Evolutionary conservation across 768 basidiomycete genomes (phyloP), one percentile per base, ranked within the genome.

Genomic region (Chalciporus chontae): DNA sequence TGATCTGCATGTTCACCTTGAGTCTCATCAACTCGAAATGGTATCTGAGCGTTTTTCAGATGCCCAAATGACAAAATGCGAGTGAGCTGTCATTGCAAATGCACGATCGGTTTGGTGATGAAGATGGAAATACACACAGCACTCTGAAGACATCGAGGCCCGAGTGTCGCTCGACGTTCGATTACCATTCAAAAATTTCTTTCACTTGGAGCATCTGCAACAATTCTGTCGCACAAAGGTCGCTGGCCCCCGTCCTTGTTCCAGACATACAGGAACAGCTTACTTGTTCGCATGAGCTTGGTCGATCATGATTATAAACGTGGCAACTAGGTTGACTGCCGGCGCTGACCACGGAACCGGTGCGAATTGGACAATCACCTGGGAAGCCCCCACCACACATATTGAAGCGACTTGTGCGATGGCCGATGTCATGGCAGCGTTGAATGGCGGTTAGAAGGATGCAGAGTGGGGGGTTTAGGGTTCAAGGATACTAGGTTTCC

Each of bases 221-320:
- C 7, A 79, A 57, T 31, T 74, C 57, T 26, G 63, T 60, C 48
- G 80, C 74, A 1, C 67, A 63, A n/a, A 6, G 77, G 78, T 34
- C 79, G 63, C 18, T 56, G 14, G 6, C n/a, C 57, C 19, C 59
- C 61, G 17, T 69, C 61, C 4, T 69, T 60, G 18, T 66, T 65
- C 78, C 79, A 19, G 9, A 23, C 10, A 43, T 8, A 34, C 18
- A 17, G 21, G 19, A 4, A 13, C 13, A 26, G 17, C 62, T 18
- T 55, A 78, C 81, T 70, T 73, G 60, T 83, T 83, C 2, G 69
- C 65, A 3, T 67, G 53, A 9, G 80, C 76, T 55, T 76, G 75
- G 37, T 75, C 70, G 57, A 79, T 74, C 26, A 78, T 65, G 43
- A 72, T 48, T 15, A 81, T 62, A 32, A 83, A 75, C 26, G 58